A percentile compares a stretch with the other conserved stretches of the same genome.
These are phyloP conservation scores for Uncinocarpus reesii DNA, from an alignment of 2,329 filamentous ascomycete genomes.

Conservation along the genomic window DNA sequence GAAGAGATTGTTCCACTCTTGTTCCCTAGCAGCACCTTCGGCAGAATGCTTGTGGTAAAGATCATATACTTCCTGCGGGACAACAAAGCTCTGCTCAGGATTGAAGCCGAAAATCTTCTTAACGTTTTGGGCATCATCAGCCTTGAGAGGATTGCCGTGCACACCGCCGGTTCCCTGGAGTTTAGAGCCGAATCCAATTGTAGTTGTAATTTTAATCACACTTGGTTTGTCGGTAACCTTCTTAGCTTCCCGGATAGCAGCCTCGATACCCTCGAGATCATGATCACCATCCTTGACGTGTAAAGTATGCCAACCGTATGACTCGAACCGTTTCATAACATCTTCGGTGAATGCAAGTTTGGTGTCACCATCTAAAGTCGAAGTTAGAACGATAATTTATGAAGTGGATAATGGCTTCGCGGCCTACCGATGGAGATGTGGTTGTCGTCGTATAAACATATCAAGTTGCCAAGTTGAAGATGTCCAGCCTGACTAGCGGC, in stretches of 20 bases:
- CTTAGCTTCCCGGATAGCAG: conserved; percentile 74
- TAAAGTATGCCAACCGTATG: conserved; percentile 91
- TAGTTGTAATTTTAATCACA: conserved; percentile 92
- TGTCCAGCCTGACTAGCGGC: conserved; percentile 88
- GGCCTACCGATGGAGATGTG: conserved; percentile 69
- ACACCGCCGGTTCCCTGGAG: conserved; percentile 90
- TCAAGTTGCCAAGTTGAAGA: conserved; percentile 94
- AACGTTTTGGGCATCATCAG: conserved; percentile 83
- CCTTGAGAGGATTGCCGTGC: conserved; percentile 91
- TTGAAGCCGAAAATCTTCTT: conserved; percentile 96
- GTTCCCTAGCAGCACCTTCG: conserved; percentile 77
- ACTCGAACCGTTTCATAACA: conserved; percentile 84
- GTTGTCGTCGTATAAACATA: conserved; percentile 97
- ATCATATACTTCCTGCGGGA: conserved; percentile 92
- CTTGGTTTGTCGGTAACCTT: conserved; percentile 91
- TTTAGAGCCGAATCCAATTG: conserved; percentile 90
- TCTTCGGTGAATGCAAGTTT: conserved; percentile 96
- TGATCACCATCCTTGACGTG: conserved; percentile 78
- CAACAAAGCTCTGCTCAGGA: conserved; percentile 82
- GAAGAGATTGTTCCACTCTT: conserved; percentile 91
- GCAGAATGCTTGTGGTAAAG: conserved; percentile 73
- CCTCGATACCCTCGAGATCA: conserved; percentile 79
- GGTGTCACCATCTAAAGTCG: conserved; percentile 68
- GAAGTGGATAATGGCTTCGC: not conserved
- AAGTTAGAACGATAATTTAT: conserved; percentile 12